Evolutionary conservation across 768 basidiomycete genomes (phyloP).

Genomic region (Sarcodon aspratus): DNA sequence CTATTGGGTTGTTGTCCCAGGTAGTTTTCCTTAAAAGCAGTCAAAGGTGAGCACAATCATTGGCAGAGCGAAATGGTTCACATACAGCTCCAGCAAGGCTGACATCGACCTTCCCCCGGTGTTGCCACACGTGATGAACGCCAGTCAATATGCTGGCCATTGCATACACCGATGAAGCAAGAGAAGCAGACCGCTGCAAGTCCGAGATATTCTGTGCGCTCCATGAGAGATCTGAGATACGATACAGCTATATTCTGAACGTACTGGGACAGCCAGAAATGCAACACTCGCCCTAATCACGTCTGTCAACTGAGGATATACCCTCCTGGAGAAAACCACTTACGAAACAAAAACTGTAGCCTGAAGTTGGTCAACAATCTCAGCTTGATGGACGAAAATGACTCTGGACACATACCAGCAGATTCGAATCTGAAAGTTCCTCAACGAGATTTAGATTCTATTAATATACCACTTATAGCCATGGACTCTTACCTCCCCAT

Average conservation of each 20-base stretch:
- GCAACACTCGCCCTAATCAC: conserved; percentile 11
- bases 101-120: conserved; percentile 7
- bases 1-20: conserved; percentile 5
- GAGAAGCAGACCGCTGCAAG: conserved; percentile 7
- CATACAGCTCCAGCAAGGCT: conserved; percentile 10
- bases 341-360: conserved; percentile 10
- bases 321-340: not conserved
- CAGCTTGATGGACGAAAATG: not conserved
- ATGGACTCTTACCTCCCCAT: conserved; percentile 13
- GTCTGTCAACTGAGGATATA: not conserved
- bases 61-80: not conserved
- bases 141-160: conserved; percentile 9
- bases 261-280: conserved; percentile 12
- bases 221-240: not conserved
- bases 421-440: conserved; percentile 8
- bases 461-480: no score
- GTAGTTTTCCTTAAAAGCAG: conserved; percentile 7
- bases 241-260: not conserved
- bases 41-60: not conserved
- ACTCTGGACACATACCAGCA: conserved; percentile 5
- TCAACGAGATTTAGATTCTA: not conserved
- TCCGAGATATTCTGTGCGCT: conserved; percentile 7
- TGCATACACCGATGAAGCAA: conserved; percentile 9
- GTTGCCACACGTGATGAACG: conserved; percentile 14
- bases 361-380: not conserved